Base-by-base conservation (phyloP, 306 rosid species). In the Phaseolus lunatus region DNA sequence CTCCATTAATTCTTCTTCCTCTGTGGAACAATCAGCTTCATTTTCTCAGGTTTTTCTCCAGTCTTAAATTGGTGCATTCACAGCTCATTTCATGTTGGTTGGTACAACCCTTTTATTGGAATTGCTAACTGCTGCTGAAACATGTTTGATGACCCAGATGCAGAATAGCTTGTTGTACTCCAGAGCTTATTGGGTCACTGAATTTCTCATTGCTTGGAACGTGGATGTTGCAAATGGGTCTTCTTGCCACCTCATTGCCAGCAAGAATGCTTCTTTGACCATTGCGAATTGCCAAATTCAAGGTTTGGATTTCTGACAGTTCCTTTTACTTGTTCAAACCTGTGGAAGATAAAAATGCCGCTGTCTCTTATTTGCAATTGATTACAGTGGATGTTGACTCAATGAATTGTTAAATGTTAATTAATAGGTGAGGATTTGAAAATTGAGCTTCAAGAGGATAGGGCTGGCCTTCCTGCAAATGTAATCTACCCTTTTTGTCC, bases 121-220 rank as follows among this genome's bases (percentile, higher is more conserved):
- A 31, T 72, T 35, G 43, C 72, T 52, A 20, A 54, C 63, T 23
- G 2, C 48, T n/a, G 68, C 54, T 70, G 14, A 0, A 16, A 39
- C 64, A 29, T 78, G 85, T 23, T 9, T 69, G 75, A 35, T 37
- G 69, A 37, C 14, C 41, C 84, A 88, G 91, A 77, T 92, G 85
- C 85, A 83, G 54, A 84, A 83, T 71, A 75, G 80, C 74, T 81
- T 90, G 78, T 26, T 82, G 81, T 86, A 84, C 66, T 90, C 97
- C 69, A 88, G 90, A 88, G 97, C 97, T 50, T 85, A 79, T 79
- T 95, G 99, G 96, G 90, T 92, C 10, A 82, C 73, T 61, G 84
- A 87, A 70, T 88, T 83, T 18, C 79, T 87, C 47, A 88, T 95
- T 73, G 97, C 97, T 29, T 95, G 99, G 99, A 86, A 92, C 31